Evolutionary conservation across 2,329 filamentous ascomycete species (phyloP).

Genomic region (Arthrinium puccinioides): DNA sequence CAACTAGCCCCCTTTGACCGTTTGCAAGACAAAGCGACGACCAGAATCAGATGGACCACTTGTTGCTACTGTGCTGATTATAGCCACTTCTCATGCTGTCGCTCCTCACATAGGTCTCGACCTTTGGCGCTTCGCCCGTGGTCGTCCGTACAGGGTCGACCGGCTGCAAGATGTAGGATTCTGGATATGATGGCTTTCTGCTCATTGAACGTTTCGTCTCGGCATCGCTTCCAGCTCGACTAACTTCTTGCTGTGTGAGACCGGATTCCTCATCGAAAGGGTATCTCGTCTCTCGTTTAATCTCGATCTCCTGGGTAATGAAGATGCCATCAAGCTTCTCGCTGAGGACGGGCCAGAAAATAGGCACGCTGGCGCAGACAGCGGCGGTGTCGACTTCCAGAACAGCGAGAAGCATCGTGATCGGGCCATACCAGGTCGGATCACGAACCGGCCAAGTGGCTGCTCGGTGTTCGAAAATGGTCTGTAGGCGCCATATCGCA

Average conservation of each 20-base stretch:
- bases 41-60: no score
- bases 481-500: slow-evolving; percentile 23
- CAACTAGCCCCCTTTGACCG: no score
- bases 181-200: no score
- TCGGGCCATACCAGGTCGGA: slow-evolving; percentile 24
- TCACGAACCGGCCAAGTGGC: slow-evolving; percentile 23
- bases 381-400: slow-evolving; percentile 18
- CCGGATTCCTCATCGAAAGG: slow-evolving; percentile 14
- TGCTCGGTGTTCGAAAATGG: slow-evolving; percentile 20
- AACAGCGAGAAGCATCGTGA: slow-evolving; percentile 16
- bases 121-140: neutral
- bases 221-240: slow-evolving; percentile 13
- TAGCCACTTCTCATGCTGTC: neutral
- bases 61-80: no score
- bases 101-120: neutral
- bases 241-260: slow-evolving; percentile 9
- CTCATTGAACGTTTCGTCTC: slow-evolving; percentile 8
- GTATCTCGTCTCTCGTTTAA: slow-evolving; percentile 16
- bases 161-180: slow-evolving; percentile 3
- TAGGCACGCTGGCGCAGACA: slow-evolving; percentile 19
- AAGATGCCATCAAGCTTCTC: slow-evolving; percentile 19
- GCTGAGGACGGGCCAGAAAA: slow-evolving; percentile 20
- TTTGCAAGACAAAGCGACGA: no score
- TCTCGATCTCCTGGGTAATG: slow-evolving; percentile 19
- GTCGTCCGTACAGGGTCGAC: slow-evolving; percentile 5